Evolutionary conservation across 2,329 filamentous ascomycete species (phyloP).

Genomic region (Trichoderma breve): DNA sequence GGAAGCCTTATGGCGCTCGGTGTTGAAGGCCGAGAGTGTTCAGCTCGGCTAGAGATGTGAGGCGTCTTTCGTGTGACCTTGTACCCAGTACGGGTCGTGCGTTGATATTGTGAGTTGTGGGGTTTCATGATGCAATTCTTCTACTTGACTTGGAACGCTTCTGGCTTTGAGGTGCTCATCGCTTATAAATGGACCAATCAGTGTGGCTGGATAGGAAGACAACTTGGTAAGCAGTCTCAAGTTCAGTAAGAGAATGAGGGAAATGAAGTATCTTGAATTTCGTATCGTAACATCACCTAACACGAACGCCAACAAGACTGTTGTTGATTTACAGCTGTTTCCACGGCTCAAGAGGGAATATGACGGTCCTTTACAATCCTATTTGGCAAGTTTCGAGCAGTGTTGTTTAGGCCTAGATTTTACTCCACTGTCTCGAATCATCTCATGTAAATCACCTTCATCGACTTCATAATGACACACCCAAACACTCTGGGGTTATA

Average conservation of each 20-base stretch:
- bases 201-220: background rate
- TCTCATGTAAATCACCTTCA: background rate
- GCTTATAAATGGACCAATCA: background rate
- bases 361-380: background rate
- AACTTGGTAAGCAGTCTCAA: background rate
- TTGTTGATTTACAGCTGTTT: background rate
- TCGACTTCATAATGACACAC: background rate
- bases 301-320: background rate
- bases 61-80: background rate
- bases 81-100: background rate
- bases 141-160: background rate
- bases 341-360: background rate
- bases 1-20: background rate
- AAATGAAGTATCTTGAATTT: background rate
- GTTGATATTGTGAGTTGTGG: background rate
- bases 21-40: background rate
- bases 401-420: background rate
- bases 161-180: background rate
- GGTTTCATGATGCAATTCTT: background rate
- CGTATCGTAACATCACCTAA: background rate
- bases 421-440: background rate
- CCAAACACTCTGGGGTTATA: background rate
- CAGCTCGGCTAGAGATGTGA: background rate
- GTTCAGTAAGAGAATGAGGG: background rate
- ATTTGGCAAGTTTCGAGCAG: background rate